phyloP scores from a whole-genome alignment of 129 eudicot genomes.

The Oenanthe sinensis region DNA sequence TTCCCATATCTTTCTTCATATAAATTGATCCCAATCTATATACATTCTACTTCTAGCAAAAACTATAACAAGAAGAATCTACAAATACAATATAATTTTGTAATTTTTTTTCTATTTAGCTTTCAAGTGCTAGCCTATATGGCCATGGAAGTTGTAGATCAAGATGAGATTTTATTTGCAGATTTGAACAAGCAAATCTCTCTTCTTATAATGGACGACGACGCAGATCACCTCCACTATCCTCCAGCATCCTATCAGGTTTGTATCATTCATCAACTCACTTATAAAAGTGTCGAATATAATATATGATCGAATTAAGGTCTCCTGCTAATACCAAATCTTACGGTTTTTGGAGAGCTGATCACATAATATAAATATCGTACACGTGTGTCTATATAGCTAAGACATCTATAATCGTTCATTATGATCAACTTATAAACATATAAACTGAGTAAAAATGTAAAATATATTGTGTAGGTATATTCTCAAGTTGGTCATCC shows the following conservation, averaged over 20 bases:
- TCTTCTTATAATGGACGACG: conserved; percentile 87
- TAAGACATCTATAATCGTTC: neutral
- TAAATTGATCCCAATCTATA: conserved; percentile 13
- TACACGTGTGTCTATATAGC: neutral
- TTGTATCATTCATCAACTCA: conserved; percentile 7
- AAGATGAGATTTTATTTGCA: conserved; percentile 66
- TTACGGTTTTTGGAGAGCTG: no score
- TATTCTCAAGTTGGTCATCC: conserved; percentile 42
- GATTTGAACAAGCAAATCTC: conserved; percentile 10
- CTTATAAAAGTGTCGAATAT: neutral
- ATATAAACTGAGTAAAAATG: neutral
- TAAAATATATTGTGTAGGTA: conserved; percentile 21
- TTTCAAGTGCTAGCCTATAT: neutral
- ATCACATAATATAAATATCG: no score
- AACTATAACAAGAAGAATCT: neutral
- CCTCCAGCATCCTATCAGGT: conserved; percentile 70
- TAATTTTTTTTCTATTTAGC: neutral
- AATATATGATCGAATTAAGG: no score
- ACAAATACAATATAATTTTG: neutral
- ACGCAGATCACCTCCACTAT: conserved; percentile 19
- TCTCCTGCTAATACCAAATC: no score
- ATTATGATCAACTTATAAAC: no score
- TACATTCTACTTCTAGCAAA: conserved; percentile 8
- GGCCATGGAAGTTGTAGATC: conserved; percentile 59
- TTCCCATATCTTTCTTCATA: conserved; percentile 10